These are phyloP conservation scores for Mortierella sp. DNA, from an alignment of 371 early-diverging fungal genomes.

Conservation along the genomic window DNA sequence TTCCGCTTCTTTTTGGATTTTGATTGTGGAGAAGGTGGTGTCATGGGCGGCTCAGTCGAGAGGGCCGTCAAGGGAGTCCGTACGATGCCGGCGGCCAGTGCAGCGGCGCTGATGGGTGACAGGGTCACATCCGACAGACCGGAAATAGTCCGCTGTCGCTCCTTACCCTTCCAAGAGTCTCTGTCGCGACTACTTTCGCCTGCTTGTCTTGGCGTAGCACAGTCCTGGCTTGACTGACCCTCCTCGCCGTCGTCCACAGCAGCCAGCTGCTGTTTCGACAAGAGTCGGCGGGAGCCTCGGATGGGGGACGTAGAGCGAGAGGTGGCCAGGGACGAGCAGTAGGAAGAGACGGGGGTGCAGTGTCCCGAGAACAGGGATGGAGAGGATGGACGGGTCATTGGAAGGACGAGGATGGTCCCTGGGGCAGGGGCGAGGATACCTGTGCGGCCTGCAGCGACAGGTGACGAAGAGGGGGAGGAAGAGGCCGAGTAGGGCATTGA, in stretches of 20 bases:
- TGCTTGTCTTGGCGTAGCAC: not conserved
- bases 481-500: not conserved
- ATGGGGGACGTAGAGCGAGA: constrained; percentile 12
- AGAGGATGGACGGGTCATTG: constrained; percentile 7
- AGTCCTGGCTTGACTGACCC: too few relatives aligned
- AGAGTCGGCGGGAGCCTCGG: not conserved
- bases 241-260: too few relatives aligned
- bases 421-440: not conserved
- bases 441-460: too few relatives aligned
- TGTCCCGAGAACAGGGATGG: not conserved
- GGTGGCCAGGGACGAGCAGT: constrained; percentile 13
- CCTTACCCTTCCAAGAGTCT: not conserved
- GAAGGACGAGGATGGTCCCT: constrained; percentile 4
- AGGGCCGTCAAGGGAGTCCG: too few relatives aligned
- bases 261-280: too few relatives aligned
- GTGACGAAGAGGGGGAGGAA: constrained; percentile 19
- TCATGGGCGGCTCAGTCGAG: not conserved
- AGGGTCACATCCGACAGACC: not conserved
- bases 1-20: constrained; percentile 17
- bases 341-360: constrained; percentile 22
- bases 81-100: not conserved
- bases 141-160: not conserved
- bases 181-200: not conserved
- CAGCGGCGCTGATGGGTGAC: not conserved
- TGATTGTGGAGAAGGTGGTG: not conserved